Evolutionary conservation across 208 protist species (phyloP).

Genomic region (Acanthamoeba lenticulata): DNA sequence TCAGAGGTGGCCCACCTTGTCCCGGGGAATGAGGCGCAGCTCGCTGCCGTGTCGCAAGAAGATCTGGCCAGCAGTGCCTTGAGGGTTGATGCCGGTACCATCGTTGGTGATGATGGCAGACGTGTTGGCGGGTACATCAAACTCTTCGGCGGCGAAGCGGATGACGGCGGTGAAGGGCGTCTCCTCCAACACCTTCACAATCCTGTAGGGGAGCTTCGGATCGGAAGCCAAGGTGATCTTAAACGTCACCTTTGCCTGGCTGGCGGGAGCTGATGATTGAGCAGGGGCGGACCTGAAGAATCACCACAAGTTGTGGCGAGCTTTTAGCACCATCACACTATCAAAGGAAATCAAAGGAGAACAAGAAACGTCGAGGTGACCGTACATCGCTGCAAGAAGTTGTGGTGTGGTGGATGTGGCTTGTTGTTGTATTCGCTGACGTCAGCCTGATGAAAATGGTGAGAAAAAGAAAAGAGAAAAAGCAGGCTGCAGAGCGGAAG

Average conservation of each 20-base stretch:
- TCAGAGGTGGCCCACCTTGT: slow-evolving; percentile 89
- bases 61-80: slow-evolving; percentile 90
- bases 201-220: slow-evolving; percentile 87
- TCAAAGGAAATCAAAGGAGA: no score
- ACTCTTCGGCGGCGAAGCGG: slow-evolving; percentile 94
- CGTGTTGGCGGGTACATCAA: slow-evolving; percentile 78
- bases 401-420: no score
- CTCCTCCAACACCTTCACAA: slow-evolving; percentile 93
- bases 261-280: neutral
- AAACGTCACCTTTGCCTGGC: slow-evolving; percentile 80
- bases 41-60: slow-evolving; percentile 95
- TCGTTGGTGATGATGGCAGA: slow-evolving; percentile 87
- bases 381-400: no score
- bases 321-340: no score
- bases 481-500: no score
- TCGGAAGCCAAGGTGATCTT: slow-evolving; percentile 90
- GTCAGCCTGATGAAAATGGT: no score
- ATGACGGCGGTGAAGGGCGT: slow-evolving; percentile 96
- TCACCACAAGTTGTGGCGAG: no score
- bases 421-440: no score
- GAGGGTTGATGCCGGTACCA: slow-evolving; percentile 95
- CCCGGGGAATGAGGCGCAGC: slow-evolving; percentile 94
- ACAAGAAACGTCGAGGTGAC: no score
- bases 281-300: neutral
- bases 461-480: no score